Base-by-base conservation (phyloP, 768 basidiomycete species). In the Leccinellum luteum region DNA sequence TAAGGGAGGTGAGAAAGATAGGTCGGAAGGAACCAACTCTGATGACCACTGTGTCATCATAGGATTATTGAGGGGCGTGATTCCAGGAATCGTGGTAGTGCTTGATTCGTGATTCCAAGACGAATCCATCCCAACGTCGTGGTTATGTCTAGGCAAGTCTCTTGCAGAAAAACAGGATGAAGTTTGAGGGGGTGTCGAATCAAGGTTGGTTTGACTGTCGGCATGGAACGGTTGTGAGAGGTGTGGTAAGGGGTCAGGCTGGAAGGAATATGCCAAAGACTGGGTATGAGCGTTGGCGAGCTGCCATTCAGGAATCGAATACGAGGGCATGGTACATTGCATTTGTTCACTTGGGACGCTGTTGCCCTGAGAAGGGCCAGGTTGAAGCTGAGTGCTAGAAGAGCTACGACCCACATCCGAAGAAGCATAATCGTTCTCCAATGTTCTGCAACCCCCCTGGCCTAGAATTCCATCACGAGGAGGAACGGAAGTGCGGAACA, bases 241-340 rank as follows among this genome's bases (percentile, higher is more conserved):
- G 48, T 56, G 30, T 34, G 48, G 28, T n/a, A 25, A 50, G 2
- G 41, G 19, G 15, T 38, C 30, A 17, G 41, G 27, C 10, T 61
- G 56, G 31, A 45, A 35, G 6, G 50, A 32, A 19, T 57, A 44
- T 14, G 45, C 32, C 13, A 43, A 27, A 6, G 51, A 52, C 4
- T 59, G 66, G 17, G 21, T 13, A 17, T 48, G 23, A 41, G 51
- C 19, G 10, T 21, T n/a, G 54, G 54, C 2, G 43, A 54, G 52
- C 17, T 61, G 60, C 60, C 55, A 54, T n/a, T 57, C 54, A 21
- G 52, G 49, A 28, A 48, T 51, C 6, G 45, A 47, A 34, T 49
- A 45, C 2, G 51, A n/a, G 17, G 55, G 21, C 3, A 48, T 23
- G 51, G 49, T 23, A 34, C 47, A 17, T 6, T 53, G 56, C 47